These are phyloP conservation scores for Hamigera avellanea DNA, from an alignment of 495 filamentous ascomycete species.

Conservation along the genomic window DNA sequence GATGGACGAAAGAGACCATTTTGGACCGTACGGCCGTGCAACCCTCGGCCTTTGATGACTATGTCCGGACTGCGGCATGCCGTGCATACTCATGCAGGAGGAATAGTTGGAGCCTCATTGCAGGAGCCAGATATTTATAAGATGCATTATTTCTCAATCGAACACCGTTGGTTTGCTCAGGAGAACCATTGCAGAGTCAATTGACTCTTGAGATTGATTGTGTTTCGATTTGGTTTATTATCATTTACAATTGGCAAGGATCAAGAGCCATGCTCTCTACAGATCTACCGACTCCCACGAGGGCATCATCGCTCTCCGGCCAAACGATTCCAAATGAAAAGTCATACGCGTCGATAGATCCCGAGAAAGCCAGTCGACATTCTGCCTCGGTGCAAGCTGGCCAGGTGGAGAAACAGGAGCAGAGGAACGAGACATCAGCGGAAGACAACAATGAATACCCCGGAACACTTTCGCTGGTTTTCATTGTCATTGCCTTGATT, in stretches of 20 bases:
- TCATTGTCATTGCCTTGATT: constrained; percentile 29
- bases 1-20: no score
- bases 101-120: no score
- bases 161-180: no score
- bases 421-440: constrained; percentile 2
- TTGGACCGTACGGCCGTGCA: no score
- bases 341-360: not conserved
- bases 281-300: not conserved
- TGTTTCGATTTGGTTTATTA: not conserved
- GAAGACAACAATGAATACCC: constrained; percentile 18
- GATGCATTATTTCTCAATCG: no score
- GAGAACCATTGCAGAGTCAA: no score
- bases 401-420: not conserved
- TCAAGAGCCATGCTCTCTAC: not conserved
- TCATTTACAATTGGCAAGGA: no score
- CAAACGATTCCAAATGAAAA: not conserved
- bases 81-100: no score
- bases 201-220: not conserved
- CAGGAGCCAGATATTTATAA: no score
- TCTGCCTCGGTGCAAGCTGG: not conserved
- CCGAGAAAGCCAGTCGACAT: not conserved
- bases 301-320: not conserved
- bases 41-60: no score
- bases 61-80: no score
- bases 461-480: constrained; percentile 16